Percentiles rank a stretch among this genome's conserved stretches.
These are phyloP conservation scores for Tetradesmus lagerheimii DNA, from an alignment of 139 green algal genomes.

Conservation along the genomic window DNA sequence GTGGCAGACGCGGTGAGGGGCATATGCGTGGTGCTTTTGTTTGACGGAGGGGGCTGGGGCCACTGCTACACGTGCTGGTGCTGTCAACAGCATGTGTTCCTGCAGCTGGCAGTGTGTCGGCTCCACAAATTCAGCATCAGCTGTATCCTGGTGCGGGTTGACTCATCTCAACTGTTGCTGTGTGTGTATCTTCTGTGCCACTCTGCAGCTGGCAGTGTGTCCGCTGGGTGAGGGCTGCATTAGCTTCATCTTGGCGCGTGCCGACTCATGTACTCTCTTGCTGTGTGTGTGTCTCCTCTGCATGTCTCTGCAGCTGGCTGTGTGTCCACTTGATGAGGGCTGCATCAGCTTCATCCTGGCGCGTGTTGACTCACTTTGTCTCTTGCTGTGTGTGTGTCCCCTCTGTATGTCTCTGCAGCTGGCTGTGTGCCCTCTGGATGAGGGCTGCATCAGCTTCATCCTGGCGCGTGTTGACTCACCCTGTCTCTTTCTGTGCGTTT, in stretches of 20 bases:
- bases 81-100: background rate
- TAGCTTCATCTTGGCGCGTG: constrained; percentile 76
- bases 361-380: too few relatives aligned
- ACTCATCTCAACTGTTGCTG: too few relatives aligned
- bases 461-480: constrained; percentile 80
- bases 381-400: background rate
- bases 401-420: background rate
- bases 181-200: background rate
- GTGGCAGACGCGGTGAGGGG: constrained; percentile 85
- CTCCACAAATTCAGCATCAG: too few relatives aligned
- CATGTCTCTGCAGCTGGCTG: background rate
- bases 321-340: constrained; percentile 58
- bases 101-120: too few relatives aligned
- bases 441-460: constrained; percentile 80
- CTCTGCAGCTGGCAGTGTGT: background rate
- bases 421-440: constrained; percentile 48
- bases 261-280: too few relatives aligned
- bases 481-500: background rate
- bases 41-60: background rate
- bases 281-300: background rate
- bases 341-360: constrained; percentile 81
- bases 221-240: constrained; percentile 71
- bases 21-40: background rate
- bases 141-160: too few relatives aligned
- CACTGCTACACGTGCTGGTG: background rate